Conservation (phyloP, 768 basidiomycete genomes). For the Leccinum barrowsii region DNA sequence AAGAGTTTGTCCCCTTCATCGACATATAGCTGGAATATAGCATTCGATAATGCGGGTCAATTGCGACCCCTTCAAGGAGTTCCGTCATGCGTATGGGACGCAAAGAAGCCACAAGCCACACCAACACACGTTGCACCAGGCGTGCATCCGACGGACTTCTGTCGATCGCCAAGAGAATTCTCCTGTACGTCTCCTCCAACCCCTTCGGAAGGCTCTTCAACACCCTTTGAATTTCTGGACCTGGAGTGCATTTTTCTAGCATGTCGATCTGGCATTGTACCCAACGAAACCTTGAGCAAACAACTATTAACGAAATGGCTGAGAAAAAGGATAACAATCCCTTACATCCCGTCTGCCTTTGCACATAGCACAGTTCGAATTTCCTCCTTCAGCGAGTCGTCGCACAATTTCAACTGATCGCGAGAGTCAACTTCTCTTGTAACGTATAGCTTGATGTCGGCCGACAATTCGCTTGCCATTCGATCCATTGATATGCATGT, state of each 20-base stretch:
- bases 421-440: slow-evolving; percentile 10
- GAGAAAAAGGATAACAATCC: not conserved
- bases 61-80: too few species aligned
- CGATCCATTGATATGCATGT: slow-evolving; percentile 11
- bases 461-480: not conserved
- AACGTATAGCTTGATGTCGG: slow-evolving; percentile 12
- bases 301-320: not conserved
- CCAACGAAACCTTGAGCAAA: slow-evolving; percentile 10
- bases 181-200: slow-evolving; percentile 1
- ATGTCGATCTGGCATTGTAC: slow-evolving; percentile 16
- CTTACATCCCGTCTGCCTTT: slow-evolving; percentile 23
- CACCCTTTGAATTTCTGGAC: not conserved
- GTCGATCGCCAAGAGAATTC: too few species aligned
- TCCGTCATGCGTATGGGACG: too few species aligned
- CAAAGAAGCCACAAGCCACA: too few species aligned
- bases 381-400: slow-evolving; percentile 1
- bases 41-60: not conserved
- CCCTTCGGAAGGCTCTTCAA: slow-evolving; percentile 11
- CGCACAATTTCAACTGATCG: slow-evolving; percentile 1
- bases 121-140: too few species aligned
- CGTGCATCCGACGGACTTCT: too few species aligned
- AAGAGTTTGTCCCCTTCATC: not conserved
- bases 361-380: slow-evolving; percentile 4
- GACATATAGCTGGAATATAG: not conserved
- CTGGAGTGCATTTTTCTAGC: not conserved